Evolutionary conservation across 768 basidiomycete genomes (phyloP).

Genomic region (Cystoderma amianthinum): DNA sequence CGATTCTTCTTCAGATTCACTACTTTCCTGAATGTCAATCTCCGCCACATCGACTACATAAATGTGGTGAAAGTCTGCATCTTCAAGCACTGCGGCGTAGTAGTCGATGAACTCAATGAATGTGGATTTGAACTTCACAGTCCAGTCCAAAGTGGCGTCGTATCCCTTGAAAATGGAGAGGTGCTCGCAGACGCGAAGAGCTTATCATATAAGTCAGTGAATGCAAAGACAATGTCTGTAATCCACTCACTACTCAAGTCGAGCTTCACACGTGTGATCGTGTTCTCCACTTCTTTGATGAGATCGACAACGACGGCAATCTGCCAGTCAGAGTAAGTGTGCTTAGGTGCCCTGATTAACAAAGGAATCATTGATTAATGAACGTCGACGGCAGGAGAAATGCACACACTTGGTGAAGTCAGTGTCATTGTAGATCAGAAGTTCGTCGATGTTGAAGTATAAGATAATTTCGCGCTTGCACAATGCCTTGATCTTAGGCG

Average conservation of each 20-base stretch:
- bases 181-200: conserved; percentile 7
- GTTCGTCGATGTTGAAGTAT: conserved; percentile 9
- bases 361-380: too few species aligned
- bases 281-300: conserved; percentile 7
- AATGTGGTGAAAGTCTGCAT: not conserved
- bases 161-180: conserved; percentile 3
- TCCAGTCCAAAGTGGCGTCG: conserved; percentile 1
- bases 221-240: not conserved
- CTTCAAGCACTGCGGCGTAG: conserved; percentile 2
- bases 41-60: conserved; percentile 1
- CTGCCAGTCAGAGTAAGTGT: conserved; percentile 8
- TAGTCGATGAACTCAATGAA: conserved; percentile 5
- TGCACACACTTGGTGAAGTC: conserved; percentile 8
- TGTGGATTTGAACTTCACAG: conserved; percentile 1
- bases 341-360: conserved; percentile 3
- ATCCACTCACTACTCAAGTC: conserved; percentile 8
- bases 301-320: conserved; percentile 11
- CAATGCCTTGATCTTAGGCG: conserved; percentile 10
- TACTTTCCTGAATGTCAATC: not conserved
- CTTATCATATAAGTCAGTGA: not conserved
- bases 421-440: conserved; percentile 6
- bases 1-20: not conserved
- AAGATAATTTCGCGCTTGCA: conserved; percentile 13
- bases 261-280: conserved; percentile 5
- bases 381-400: too few species aligned